Evolutionary conservation across 371 early-diverging fungal species (phyloP).

Genomic region (Saksenaea oblongispora): DNA sequence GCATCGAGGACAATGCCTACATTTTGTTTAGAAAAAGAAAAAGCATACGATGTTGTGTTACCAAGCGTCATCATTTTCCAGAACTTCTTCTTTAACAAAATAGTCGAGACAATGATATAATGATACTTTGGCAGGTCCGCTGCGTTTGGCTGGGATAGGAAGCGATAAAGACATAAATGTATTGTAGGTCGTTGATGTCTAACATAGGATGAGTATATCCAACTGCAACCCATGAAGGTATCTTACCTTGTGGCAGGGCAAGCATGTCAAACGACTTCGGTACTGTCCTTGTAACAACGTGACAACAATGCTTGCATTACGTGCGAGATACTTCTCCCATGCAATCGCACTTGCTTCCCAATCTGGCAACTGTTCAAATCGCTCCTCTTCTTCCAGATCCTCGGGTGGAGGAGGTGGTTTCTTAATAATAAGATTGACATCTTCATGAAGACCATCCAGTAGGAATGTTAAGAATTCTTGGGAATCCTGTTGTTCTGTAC

Average conservation of each 20-base stretch:
- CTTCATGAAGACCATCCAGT: conserved; percentile 80
- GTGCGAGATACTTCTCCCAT: conserved; percentile 77
- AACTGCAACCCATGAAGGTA: no score
- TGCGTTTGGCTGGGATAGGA: conserved; percentile 76
- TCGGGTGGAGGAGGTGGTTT: conserved; percentile 29
- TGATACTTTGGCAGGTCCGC: conserved; percentile 39
- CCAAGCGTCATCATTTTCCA: conserved; percentile 92
- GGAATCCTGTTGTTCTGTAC: conserved; percentile 79
- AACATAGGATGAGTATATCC: neutral
- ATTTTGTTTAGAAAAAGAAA: neutral
- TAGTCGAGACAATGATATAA: conserved; percentile 83
- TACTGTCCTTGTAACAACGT: conserved; percentile 90
- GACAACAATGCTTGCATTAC: conserved; percentile 91
- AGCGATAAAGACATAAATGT: conserved; percentile 91
- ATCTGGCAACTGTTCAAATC: conserved; percentile 47
- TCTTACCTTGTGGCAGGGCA: conserved; percentile 72
- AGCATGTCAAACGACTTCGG: conserved; percentile 78
- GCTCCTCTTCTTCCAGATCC: conserved; percentile 39
- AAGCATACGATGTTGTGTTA: neutral
- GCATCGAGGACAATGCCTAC: conserved; percentile 82
- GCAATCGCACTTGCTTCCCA: conserved; percentile 64
- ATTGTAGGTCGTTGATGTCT: conserved; percentile 90
- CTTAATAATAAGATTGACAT: conserved; percentile 52
- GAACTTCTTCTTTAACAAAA: conserved; percentile 81
- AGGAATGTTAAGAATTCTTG: conserved; percentile 76